Conservation (phyloP, 768 basidiomycete genomes). For the Auriscalpium microsporum region DNA sequence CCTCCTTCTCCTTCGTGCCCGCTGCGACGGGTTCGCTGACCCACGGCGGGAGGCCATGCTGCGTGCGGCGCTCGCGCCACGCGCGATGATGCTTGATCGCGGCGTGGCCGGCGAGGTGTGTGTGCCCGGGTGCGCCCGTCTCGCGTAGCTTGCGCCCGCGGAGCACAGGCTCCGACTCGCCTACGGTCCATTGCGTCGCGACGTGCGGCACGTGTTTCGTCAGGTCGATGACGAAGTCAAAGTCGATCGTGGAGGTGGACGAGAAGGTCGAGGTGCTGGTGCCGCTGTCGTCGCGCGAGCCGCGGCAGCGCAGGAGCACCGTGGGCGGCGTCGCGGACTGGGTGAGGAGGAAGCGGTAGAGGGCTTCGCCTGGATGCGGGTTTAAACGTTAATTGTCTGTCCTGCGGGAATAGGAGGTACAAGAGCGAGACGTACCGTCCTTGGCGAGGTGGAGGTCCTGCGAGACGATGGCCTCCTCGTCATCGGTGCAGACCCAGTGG, state of each 20-base stretch:
- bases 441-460: conserved; percentile 63
- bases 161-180: conserved; percentile 55
- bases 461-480: conserved; percentile 42
- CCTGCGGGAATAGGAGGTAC: no score
- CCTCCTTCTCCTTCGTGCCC: background rate
- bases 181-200: conserved; percentile 51
- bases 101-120: conserved; percentile 32
- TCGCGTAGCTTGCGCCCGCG: conserved; percentile 57
- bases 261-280: conserved; percentile 32
- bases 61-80: conserved; percentile 36
- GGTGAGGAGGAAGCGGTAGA: conserved; percentile 65
- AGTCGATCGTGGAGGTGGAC: conserved; percentile 50
- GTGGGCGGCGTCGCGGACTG: conserved; percentile 41
- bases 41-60: conserved; percentile 49
- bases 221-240: conserved; percentile 59
- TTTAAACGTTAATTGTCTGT: no score
- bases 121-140: conserved; percentile 31
- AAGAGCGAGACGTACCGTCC: conserved; percentile 36
- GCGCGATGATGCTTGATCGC: conserved; percentile 36
- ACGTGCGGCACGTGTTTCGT: conserved; percentile 30
- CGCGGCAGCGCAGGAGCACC: conserved; percentile 40
- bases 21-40: conserved; percentile 12
- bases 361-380: conserved; percentile 44
- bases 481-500: conserved; percentile 38
- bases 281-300: conserved; percentile 40